Conservation (phyloP, 169 alveolate species). For the Eimeria zaria region DNA sequence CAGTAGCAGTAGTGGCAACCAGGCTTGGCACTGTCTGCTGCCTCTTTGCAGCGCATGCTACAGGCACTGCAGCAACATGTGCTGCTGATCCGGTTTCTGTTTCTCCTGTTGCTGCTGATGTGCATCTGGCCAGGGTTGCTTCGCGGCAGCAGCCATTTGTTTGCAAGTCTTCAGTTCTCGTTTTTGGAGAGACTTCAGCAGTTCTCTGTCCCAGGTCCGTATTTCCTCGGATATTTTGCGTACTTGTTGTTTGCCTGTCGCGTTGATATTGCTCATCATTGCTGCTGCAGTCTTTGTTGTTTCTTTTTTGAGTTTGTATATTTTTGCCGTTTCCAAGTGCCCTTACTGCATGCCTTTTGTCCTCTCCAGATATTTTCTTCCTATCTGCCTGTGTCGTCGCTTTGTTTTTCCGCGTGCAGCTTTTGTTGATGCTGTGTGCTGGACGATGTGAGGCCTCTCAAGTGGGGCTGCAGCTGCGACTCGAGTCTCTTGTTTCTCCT, state of each 20-base stretch:
- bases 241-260: neutral
- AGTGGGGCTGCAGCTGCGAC: neutral
- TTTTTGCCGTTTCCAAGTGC: too few species aligned
- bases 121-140: slow-evolving; percentile 5
- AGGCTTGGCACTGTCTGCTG: too few species aligned
- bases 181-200: slow-evolving; percentile 62
- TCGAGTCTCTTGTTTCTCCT: neutral
- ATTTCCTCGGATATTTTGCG: neutral
- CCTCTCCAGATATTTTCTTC: neutral
- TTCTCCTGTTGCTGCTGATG: neutral
- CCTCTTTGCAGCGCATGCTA: too few species aligned
- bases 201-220: slow-evolving; percentile 73
- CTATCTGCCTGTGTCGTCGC: neutral
- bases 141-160: slow-evolving; percentile 80
- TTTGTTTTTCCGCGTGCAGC: neutral
- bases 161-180: slow-evolving; percentile 61
- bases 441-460: neutral
- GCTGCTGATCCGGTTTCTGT: too few species aligned
- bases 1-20: too few species aligned
- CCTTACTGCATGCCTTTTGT: too few species aligned
- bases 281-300: neutral
- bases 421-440: too few species aligned
- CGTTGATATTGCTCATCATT: neutral
- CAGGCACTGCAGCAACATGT: too few species aligned
- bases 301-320: neutral